Percentiles rank a stretch among this genome's conserved stretches.
These are phyloP conservation scores for Trametes versicolor DNA, from an alignment of 1,284 basidiomycete genomes.

Conservation along the genomic window DNA sequence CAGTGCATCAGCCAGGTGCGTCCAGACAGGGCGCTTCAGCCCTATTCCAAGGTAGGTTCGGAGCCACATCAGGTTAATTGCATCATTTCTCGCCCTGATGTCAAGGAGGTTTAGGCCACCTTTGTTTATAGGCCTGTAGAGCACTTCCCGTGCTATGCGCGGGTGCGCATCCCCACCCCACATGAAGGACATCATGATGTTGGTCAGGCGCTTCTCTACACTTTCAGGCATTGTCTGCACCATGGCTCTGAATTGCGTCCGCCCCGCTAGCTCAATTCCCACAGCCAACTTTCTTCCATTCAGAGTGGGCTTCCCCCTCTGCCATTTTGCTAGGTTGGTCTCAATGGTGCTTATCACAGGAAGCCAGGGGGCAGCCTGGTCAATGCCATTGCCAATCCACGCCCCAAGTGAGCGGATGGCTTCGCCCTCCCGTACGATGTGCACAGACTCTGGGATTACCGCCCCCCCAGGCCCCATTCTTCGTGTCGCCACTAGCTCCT, in stretches of 20 bases:
- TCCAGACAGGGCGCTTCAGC: slow-evolving; percentile 29
- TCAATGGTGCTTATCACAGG: no score
- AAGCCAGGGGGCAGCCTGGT: no score
- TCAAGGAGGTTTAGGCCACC: slow-evolving; percentile 37
- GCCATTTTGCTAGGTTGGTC: slow-evolving; percentile 32
- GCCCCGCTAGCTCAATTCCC: slow-evolving; percentile 32
- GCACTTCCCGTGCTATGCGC: no score
- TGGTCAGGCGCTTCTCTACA: slow-evolving; percentile 1
- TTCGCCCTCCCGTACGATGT: no score
- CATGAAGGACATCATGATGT: not conserved
- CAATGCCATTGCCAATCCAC: no score
- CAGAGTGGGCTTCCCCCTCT: slow-evolving; percentile 27
- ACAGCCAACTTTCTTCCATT: slow-evolving; percentile 32
- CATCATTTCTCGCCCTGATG: slow-evolving; percentile 36
- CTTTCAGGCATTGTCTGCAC: slow-evolving; percentile 37
- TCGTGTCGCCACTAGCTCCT: no score
- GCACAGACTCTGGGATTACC: no score
- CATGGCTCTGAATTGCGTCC: slow-evolving; percentile 22
- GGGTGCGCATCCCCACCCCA: slow-evolving; percentile 1
- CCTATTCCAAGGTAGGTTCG: slow-evolving; percentile 32
- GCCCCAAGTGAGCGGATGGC: no score
- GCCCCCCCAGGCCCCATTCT: no score
- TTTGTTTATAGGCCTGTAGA: slow-evolving; percentile 7
- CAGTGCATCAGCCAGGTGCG: not conserved
- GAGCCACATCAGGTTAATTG: slow-evolving; percentile 38